Percentiles rank a stretch among this genome's conserved stretches.
phyloP scores from a whole-genome alignment of 805 yeast genomes.

The Metschnikowia reukaufii region DNA sequence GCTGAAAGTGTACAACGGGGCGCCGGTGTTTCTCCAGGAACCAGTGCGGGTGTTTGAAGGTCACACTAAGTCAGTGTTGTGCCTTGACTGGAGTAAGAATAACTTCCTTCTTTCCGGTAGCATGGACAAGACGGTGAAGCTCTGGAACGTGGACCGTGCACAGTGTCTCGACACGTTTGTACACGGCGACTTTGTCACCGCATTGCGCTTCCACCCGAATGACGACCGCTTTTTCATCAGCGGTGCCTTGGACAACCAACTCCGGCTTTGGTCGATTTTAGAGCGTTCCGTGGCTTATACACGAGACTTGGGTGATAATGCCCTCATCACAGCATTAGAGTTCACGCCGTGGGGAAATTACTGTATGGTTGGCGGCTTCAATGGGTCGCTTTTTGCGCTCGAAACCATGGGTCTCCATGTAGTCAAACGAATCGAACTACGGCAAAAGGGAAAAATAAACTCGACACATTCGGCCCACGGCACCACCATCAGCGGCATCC shows the following conservation, averaged over 20 bases:
- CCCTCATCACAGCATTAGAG: slow-evolving; percentile 70
- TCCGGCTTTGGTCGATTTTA: slow-evolving; percentile 82
- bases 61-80: slow-evolving; percentile 69
- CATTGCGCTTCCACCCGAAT: slow-evolving; percentile 74
- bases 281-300: slow-evolving; percentile 62
- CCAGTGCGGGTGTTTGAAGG: slow-evolving; percentile 65
- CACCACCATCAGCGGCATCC: slow-evolving; percentile 73
- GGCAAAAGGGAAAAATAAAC: slow-evolving; percentile 24
- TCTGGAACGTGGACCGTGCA: slow-evolving; percentile 80
- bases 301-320: slow-evolving; percentile 55
- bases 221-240: slow-evolving; percentile 87
- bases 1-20: slow-evolving; percentile 40
- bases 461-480: slow-evolving; percentile 26
- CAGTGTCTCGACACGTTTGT: slow-evolving; percentile 61
- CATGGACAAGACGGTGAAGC: slow-evolving; percentile 76
- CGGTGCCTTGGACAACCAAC: slow-evolving; percentile 74
- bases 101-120: slow-evolving; percentile 77
- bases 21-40: slow-evolving; percentile 73
- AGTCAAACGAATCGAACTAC: slow-evolving; percentile 32
- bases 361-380: slow-evolving; percentile 73
- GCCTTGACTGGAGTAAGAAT: slow-evolving; percentile 85
- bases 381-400: slow-evolving; percentile 63
- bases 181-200: slow-evolving; percentile 82
- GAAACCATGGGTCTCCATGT: slow-evolving; percentile 63
- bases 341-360: slow-evolving; percentile 66